Base-by-base conservation (phyloP, 176 grass and related monocot species). In the Zea luxurians region DNA sequence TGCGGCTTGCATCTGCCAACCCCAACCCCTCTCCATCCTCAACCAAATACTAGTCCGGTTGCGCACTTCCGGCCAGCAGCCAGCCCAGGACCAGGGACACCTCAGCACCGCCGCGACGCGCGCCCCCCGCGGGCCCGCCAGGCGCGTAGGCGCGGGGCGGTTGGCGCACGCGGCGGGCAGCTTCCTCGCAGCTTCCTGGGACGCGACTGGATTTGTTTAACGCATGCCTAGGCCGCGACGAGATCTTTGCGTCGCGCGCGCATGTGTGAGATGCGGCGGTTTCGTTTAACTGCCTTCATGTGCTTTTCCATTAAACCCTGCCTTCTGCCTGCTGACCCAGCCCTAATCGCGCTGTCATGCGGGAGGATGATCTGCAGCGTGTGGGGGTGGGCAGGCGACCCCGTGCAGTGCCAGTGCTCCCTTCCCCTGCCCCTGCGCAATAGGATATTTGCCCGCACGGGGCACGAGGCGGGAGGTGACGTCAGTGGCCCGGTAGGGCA, bases 181-280 rank as follows among this genome's bases (percentile, higher is more conserved):
- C 81, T 88, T 88, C 86, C 16, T 42, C 12, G 86, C 86, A 88
- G 2, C 81, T 88, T 88, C 86, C 81, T 75, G 27, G 86, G 81
- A 76, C 81, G 36, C 2, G 54, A 1, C 6, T 68, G 52, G 60
- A 20, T 82, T 77, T 66, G 46, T 11, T 70, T 61, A 11, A 8
- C 63, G 45, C 16, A 9, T 15, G 54, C 2, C 16, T 41, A 10
- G 41, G 38, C n/a, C 11, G 6, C 45, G 35, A 10, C 18, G 44
- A 86, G 66, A 82, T 87, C 79, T 71, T 82, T 57, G 78, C 68
- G 5, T 37, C 10, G 10, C 40, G 55, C 11, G 13, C 4, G 75
- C 75, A 78, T 65, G 61, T 64, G 59, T 34, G 58, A 34, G 27
- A 9, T 61, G 58, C n/a, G 17, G 16, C 65, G 38, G 40, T 67